Evolutionary conservation across 257 asterid species (phyloP), one percentile per base, ranked within the genome.

Genomic region (Galeopsis tetrahit): DNA sequence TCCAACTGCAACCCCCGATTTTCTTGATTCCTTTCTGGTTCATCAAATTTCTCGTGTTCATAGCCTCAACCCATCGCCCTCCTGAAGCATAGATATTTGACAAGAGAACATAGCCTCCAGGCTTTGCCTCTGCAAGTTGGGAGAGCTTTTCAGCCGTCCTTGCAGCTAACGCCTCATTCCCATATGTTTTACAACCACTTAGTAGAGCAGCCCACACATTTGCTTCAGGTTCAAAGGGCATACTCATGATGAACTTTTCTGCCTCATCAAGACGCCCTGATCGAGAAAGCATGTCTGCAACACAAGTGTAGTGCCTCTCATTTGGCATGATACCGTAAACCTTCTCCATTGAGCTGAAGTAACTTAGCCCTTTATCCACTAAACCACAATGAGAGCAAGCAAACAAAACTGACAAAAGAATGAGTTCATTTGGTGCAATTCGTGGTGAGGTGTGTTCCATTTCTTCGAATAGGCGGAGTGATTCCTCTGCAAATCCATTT

Each of bases 341-440:
- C 80, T 80, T 82, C 83, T 83, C 86, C 96, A 90, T 90, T 9
- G 85, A 82, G 70, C 85, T 77, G 72, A 92, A 92, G 71, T 86
- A 85, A 63, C 49, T 10, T 5, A 92, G 82, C 63, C 96, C 97
- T 84, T 66, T 88, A 48, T 88, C 94, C 2, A 90, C 88, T 13
- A 90, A 71, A 14, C 96, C 96, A 57, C 96, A 73, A 56, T 92
- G 98, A 69, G 98, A 88, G 74, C 98, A 92, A 70, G 94, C 89
- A 63, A 90, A 90, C 28, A 92, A 68, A 38, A 88, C 88, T 0
- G 96, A 84, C 63, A 77, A 69, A 33, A 90, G 71, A 63, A 92
- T 87, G 69, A 81, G 83, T 74, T 88, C 92, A 11, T 86, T 88
- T 15, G 92, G 96, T 36, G 75, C 51, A 28, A 72, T 7, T 55